Conservation (phyloP, 371 early-diverging fungal genomes). For the Circinella minor region DNA sequence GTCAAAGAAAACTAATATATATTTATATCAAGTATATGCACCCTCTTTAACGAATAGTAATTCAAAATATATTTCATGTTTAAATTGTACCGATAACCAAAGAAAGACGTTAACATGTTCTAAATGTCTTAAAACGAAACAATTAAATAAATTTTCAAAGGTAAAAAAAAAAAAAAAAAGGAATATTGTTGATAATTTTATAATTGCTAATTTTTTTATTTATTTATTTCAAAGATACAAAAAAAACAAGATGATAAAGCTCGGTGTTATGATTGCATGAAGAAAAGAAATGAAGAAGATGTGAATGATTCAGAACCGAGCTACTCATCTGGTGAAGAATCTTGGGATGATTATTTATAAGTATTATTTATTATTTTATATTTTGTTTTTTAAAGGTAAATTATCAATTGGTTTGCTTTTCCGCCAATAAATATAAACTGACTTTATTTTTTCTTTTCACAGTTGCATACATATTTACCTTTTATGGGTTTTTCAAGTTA, state of each 20-base stretch:
- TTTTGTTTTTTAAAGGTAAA: no score
- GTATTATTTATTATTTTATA: background rate
- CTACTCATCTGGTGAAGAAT: conserved; percentile 31
- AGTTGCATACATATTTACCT: no score
- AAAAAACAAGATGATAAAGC: conserved; percentile 51
- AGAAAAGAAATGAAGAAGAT: conserved; percentile 55
- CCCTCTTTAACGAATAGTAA: conserved; percentile 41
- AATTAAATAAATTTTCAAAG: conserved; percentile 49
- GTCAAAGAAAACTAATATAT: no score
- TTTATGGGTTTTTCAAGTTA: no score
- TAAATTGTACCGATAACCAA: conserved; percentile 48
- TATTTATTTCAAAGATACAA: conserved; percentile 31
- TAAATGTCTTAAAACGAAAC: conserved; percentile 42
- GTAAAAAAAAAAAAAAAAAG: conserved; percentile 17
- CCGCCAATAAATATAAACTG: no score
- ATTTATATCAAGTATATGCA: conserved; percentile 34
- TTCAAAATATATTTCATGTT: conserved; percentile 45
- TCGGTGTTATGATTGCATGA: conserved; percentile 49
- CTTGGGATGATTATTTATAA: conserved; percentile 30
- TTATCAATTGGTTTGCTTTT: no score
- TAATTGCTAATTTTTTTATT: no score
- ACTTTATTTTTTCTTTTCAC: no score
- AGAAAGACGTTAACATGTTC: conserved; percentile 42
- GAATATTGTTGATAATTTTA: no score
- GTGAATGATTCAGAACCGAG: conserved; percentile 43